Evolutionary conservation across 2,329 filamentous ascomycete genomes (phyloP), one percentile per base, ranked within the genome.

Genomic region (Colletotrichum sp.): DNA sequence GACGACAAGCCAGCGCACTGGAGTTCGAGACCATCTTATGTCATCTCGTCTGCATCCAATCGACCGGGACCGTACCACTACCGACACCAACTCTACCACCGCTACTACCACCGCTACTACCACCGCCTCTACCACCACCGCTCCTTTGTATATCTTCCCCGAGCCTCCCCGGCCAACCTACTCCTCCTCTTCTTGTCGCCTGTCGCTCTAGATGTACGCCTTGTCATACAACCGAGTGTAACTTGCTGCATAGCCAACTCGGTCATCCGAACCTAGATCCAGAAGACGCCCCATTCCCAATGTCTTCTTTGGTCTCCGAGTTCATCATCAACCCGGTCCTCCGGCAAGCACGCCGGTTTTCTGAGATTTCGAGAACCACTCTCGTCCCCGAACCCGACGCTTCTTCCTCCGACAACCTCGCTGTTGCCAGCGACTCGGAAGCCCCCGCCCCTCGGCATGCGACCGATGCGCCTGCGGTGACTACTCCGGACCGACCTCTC

Each of bases 241-340:
- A 62, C 59, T 67, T 33, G 65, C 63, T 73, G 33, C 69, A 27
- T 62, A 70, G 34, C 61, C 66, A 57, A 70, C 59, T 47, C 66
- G 65, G 58, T 58, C 66, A 27, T 36, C 59, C 58, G 27, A 29
- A 38, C 16, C 58, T 27, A 27, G 34, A 24, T 33, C n/a, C 47
- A 62, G 61, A 34, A 54, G 73, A 69, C 38, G n/a, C n/a, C 21
- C 34, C 54, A 47, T 59, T 54, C 69, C 69, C 78, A 79, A 93
- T 93, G 91, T 87, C 89, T 81, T 91, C 88, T 77, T 84, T 92
- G 78, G 90, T 93, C 68, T 89, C 90, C 79, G 89, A 92, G 74
- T 92, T 92, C 80, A 84, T 93, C 78, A 91, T 93, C 82, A 92
- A 92, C 75, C 91, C 91, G 72, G 90, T 93, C 78, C 83, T 93